phyloP scores from a whole-genome alignment of 192 early-diverging fungal species.

The Rhizoclosmatium sp. region DNA sequence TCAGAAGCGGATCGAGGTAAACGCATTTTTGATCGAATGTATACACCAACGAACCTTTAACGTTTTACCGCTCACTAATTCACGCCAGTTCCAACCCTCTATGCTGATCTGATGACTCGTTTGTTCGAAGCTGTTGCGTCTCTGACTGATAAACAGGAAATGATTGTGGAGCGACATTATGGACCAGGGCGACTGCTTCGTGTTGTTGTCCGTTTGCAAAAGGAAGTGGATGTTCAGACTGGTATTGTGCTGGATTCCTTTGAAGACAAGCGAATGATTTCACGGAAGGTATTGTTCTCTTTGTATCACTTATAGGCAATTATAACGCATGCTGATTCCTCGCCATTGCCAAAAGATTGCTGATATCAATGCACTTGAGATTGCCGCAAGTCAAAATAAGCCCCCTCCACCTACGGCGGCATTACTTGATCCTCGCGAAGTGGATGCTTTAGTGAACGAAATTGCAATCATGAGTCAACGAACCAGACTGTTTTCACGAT shows the following conservation, averaged over 20 bases:
- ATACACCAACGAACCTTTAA: background rate
- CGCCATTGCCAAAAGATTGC: conserved; percentile 52
- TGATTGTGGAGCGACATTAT: conserved; percentile 83
- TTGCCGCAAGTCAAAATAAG: conserved; percentile 29
- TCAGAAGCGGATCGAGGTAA: conserved; percentile 42
- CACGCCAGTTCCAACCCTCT: conserved; percentile 65
- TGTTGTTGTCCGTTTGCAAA: conserved; percentile 87
- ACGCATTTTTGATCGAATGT: background rate
- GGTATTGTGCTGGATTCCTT: conserved; percentile 80
- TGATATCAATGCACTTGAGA: conserved; percentile 61
- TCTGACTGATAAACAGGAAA: conserved; percentile 88
- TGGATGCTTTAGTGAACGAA: conserved; percentile 83
- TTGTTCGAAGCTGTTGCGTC: conserved; percentile 91
- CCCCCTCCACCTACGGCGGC: conserved; percentile 34
- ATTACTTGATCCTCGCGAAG: conserved; percentile 72
- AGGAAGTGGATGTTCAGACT: conserved; percentile 85
- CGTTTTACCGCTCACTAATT: background rate
- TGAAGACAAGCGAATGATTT: conserved; percentile 70
- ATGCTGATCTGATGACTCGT: conserved; percentile 79
- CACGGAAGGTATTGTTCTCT: conserved; percentile 47
- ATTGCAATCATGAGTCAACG: conserved; percentile 83
- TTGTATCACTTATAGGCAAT: conserved; percentile 10
- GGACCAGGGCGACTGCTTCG: conserved; percentile 88
- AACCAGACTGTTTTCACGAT: conserved; percentile 79
- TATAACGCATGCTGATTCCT: background rate